Conservation (phyloP, 305 asterid species). For the Solanum hybrid region DNA sequence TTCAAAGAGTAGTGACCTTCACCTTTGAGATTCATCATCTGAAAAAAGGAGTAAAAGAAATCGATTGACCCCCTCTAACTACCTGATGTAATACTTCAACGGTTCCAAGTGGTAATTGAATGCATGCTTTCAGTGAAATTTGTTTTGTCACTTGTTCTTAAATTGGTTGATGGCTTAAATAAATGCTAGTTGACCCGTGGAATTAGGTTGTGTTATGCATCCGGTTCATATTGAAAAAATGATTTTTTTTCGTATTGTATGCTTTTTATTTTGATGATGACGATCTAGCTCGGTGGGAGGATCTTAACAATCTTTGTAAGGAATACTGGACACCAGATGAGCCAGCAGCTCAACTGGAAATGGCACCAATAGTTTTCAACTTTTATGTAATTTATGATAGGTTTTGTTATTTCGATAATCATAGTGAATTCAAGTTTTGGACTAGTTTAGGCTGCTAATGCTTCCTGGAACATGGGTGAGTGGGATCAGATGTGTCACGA, state of each 20-base stretch:
- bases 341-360: conserved; percentile 92
- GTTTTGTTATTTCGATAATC: not conserved
- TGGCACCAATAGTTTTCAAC: conserved; percentile 80
- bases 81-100: no score
- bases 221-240: no score
- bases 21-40: no score
- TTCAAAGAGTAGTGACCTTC: no score
- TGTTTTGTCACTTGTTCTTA: no score
- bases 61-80: no score
- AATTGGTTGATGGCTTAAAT: no score
- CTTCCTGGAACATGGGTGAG: conserved; percentile 99
- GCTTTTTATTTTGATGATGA: not conserved
- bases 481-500: conserved; percentile 78
- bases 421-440: conserved; percentile 1
- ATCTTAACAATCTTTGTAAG: conserved; percentile 93
- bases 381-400: not conserved
- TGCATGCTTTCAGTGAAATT: no score
- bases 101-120: no score
- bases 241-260: not conserved
- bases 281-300: conserved; percentile 92
- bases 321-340: conserved; percentile 97
- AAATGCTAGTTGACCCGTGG: no score
- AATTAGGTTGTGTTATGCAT: no score
- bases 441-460: conserved; percentile 70
- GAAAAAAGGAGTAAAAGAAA: no score